phyloP scores from a whole-genome alignment of 805 yeast species.

The Aciculoconidium aculeatum region DNA sequence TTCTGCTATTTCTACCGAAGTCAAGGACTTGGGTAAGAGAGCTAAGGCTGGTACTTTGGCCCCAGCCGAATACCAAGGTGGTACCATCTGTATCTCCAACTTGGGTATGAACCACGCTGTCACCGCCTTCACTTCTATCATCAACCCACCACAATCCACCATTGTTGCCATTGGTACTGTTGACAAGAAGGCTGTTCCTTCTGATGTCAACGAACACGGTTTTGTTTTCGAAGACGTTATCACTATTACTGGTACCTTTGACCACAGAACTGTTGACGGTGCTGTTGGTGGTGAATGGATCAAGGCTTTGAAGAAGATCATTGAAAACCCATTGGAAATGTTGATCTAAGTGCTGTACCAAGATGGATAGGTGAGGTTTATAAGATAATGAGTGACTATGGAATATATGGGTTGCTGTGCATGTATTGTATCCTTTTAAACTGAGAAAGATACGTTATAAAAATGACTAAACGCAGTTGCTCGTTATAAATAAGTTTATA shows the following conservation, averaged over 20 bases:
- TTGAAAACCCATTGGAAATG: conserved; percentile 95
- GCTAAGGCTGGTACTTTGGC: conserved; percentile 89
- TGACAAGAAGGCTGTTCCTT: conserved; percentile 89
- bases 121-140: conserved; percentile 86
- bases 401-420: too few species aligned
- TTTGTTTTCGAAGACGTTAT: conserved; percentile 88
- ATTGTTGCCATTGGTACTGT: conserved; percentile 93
- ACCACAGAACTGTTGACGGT: conserved; percentile 96
- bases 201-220: conserved; percentile 84
- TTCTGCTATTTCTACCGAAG: conserved; percentile 68
- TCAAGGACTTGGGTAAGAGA: conserved; percentile 91
- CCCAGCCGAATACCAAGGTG: conserved; percentile 99
- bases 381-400: too few species aligned
- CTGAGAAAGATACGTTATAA: too few species aligned
- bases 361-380: too few species aligned
- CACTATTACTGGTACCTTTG: conserved; percentile 93
- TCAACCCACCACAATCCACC: conserved; percentile 96
- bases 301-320: conserved; percentile 81
- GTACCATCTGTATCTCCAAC: conserved; percentile 97
- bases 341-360: conserved; percentile 49
- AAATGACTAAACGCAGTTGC: too few species aligned
- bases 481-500: too few species aligned
- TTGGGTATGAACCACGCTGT: conserved; percentile 98
- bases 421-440: too few species aligned
- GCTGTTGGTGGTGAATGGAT: conserved; percentile 97